Evolutionary conservation across 2,329 filamentous ascomycete species (phyloP), one percentile per base, ranked within the genome.

Genomic region (Fusarium sacchari): DNA sequence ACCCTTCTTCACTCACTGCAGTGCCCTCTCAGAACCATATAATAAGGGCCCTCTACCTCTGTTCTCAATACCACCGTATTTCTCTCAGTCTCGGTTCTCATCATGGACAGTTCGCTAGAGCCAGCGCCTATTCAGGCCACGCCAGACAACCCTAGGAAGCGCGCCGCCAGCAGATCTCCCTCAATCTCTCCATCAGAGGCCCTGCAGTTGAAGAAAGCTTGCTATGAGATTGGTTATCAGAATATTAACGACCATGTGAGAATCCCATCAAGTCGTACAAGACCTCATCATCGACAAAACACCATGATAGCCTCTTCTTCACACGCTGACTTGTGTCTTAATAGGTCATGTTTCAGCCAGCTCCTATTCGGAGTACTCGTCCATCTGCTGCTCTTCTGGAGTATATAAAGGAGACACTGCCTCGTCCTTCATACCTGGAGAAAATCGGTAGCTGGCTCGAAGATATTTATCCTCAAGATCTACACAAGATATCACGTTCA

Each of bases 401-500:
- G 3, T 46, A 68, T 59, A 55, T 71, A 52, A 66, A 71, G 15
- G 36, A 43, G 26, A 62, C 15, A 6, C 36, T n/a, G 6, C 32
- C 7, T 30, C 22, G 40, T 4, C 34, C 34, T 61, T 37, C 42
- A 34, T 32, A 30, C 18, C 18, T 67, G 18, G 42, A 64, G 28
- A 42, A 39, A 3, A 37, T 68, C 14, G 43, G 57, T 24, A 44
- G 26, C 46, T 71, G 68, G 68, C 69, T 71, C 9, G 40, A 71
- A 42, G 46, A 47, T 3, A 47, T n/a, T 32, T 68, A 72, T 28
- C 68, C 42, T 34, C 34, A 18, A 46, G 56, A 58, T 3, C 18
- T 44, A 15, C 46, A 9, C 13, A 36, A 36, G 24, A 42, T 39
- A 13, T 32, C 43, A 5, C 47, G 34, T 13, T 71, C 69, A 17